A percentile compares a stretch with the other conserved stretches of the same genome.
Evolutionary conservation across 2,329 filamentous ascomycete genomes (phyloP).

Genomic region (Onygenales sp.): DNA sequence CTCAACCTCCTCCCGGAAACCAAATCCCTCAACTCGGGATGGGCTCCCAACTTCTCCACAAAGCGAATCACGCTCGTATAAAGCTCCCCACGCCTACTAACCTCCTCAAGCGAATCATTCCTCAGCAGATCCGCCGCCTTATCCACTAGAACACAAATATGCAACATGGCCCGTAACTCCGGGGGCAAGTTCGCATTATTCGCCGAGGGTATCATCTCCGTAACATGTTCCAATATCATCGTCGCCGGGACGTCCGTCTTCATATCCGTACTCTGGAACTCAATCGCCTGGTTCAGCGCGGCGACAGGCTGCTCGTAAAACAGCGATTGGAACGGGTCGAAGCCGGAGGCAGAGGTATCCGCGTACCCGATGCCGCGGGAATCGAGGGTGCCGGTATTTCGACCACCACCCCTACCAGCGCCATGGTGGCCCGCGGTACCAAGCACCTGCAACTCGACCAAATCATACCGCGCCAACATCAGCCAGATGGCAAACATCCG

Average conservation of each 20-base stretch:
- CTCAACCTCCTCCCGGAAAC: constrained; percentile 26
- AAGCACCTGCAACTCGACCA: constrained; percentile 10
- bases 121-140: constrained; percentile 30
- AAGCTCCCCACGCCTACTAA: constrained; percentile 21
- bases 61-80: constrained; percentile 35
- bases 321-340: constrained; percentile 4
- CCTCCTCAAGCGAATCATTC: constrained; percentile 33
- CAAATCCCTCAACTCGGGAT: constrained; percentile 21
- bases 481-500: constrained; percentile 27
- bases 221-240: constrained; percentile 17
- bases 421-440: background rate
- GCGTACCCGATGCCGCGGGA: constrained; percentile 10
- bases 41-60: constrained; percentile 24
- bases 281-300: background rate
- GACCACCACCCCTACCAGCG: background rate
- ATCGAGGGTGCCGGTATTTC: constrained; percentile 5
- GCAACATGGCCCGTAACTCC: constrained; percentile 24
- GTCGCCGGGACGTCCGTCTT: constrained; percentile 18
- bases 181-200: constrained; percentile 17
- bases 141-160: constrained; percentile 27
- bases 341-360: background rate
- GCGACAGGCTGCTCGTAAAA: constrained; percentile 5
- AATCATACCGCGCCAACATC: constrained; percentile 29
- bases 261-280: constrained; percentile 7
- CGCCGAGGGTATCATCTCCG: constrained; percentile 6